Evolutionary conservation across 2,329 filamentous ascomycete species (phyloP).

Genomic region (Domatiomyces globalis): DNA sequence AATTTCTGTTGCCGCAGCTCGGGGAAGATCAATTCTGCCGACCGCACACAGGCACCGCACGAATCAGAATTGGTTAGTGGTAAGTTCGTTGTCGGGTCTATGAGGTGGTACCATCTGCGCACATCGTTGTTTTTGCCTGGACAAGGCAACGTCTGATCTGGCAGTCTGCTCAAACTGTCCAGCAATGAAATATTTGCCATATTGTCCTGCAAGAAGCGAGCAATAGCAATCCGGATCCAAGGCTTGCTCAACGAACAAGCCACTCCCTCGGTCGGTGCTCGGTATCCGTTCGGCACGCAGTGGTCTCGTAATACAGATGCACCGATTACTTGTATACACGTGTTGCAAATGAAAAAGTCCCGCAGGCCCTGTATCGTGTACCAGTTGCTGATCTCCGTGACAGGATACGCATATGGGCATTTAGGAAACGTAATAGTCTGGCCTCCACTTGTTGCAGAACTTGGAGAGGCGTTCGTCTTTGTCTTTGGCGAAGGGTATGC

Average conservation of each 20-base stretch:
- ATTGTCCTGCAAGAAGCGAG: conserved; percentile 59
- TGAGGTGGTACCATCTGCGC: conserved; percentile 62
- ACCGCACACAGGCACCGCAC: conserved; percentile 59
- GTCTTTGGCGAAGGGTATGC: not conserved
- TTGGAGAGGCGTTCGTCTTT: not conserved
- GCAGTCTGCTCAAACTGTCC: conserved; percentile 47
- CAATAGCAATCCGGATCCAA: conserved; percentile 76
- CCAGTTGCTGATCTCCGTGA: conserved; percentile 60
- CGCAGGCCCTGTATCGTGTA: conserved; percentile 57
- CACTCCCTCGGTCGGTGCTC: conserved; percentile 43
- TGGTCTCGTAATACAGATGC: conserved; percentile 52
- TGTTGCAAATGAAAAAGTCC: conserved; percentile 67
- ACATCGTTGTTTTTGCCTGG: conserved; percentile 40
- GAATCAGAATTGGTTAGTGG: conserved; percentile 58
- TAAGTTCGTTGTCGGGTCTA: conserved; percentile 50
- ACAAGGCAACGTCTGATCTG: conserved; percentile 45
- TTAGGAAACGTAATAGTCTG: conserved; percentile 36
- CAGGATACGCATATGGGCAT: conserved; percentile 53
- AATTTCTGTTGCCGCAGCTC: conserved; percentile 36
- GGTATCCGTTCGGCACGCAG: conserved; percentile 49
- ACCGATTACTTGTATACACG: conserved; percentile 61
- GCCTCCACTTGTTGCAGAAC: not conserved
- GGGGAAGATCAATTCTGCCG: conserved; percentile 60
- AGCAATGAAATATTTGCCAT: conserved; percentile 54
- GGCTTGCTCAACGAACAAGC: conserved; percentile 67